phyloP scores from a whole-genome alignment of 139 green algal species.

The Marvania coccoides region DNA sequence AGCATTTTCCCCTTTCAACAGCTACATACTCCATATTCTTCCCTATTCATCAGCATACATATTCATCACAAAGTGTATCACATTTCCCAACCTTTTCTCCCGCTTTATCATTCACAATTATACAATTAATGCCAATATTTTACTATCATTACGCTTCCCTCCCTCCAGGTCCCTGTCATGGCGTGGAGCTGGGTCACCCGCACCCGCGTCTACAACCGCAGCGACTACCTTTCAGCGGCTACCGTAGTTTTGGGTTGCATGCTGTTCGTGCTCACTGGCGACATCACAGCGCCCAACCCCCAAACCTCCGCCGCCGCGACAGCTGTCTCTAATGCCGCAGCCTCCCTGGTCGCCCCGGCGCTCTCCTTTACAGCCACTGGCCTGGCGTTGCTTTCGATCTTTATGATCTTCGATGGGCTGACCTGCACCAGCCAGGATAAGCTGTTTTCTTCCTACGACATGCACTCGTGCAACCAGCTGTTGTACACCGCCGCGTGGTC shows the following conservation, averaged over 20 bases:
- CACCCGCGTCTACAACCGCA: not conserved
- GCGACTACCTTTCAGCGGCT: conserved; percentile 2
- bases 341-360: not conserved
- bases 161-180: conserved; percentile 27
- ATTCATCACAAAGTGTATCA: not conserved
- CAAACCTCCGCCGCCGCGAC: no score
- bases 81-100: not conserved
- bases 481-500: conserved; percentile 9
- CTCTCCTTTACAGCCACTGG: not conserved
- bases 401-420: conserved; percentile 18
- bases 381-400: not conserved
- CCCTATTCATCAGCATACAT: no score
- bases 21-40: not conserved
- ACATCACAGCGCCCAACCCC: not conserved
- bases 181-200: conserved; percentile 18
- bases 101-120: no score
- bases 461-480: conserved; percentile 14
- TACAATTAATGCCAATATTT: no score
- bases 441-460: conserved; percentile 2
- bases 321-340: not conserved
- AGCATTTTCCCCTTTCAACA: not conserved
- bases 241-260: conserved; percentile 3
- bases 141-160: no score
- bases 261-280: conserved; percentile 15
- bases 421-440: conserved; percentile 14